phyloP scores from a whole-genome alignment of 495 filamentous ascomycete genomes.

The Aspergillus cavernicola region DNA sequence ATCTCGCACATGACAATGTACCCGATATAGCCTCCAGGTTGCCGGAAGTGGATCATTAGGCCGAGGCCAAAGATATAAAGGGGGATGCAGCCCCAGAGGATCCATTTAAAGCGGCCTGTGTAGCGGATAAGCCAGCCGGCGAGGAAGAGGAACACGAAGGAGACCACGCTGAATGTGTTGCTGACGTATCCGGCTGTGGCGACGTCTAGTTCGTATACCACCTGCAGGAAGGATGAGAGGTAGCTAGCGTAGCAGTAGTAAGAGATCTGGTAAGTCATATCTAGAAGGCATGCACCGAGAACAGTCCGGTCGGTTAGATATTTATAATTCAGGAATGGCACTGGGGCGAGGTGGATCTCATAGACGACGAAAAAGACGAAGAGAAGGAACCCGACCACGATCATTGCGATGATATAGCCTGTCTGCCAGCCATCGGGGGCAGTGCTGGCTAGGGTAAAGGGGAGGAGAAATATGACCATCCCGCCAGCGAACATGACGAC shows the following conservation, averaged over 20 bases:
- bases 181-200: conserved; percentile 51
- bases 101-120: conserved; percentile 51
- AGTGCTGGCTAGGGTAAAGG: conserved; percentile 50
- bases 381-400: conserved; percentile 52
- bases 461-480: conserved; percentile 56
- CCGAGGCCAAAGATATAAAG: conserved; percentile 54
- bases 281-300: conserved; percentile 54
- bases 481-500: conserved; percentile 53
- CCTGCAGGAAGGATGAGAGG: conserved; percentile 69
- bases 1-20: conserved; percentile 30
- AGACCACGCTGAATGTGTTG: conserved; percentile 47
- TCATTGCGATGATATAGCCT: conserved; percentile 48
- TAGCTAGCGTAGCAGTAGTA: conserved; percentile 53
- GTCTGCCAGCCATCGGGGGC: conserved; percentile 45
- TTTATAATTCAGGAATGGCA: conserved; percentile 53
- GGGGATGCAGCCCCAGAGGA: conserved; percentile 53
- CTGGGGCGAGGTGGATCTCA: conserved; percentile 51
- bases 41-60: conserved; percentile 64
- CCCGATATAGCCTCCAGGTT: conserved; percentile 51
- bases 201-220: conserved; percentile 56
- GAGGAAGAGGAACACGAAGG: conserved; percentile 41
- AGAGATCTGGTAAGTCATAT: conserved; percentile 53
- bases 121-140: conserved; percentile 49
- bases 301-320: conserved; percentile 61
- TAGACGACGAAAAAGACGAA: conserved; percentile 53